Evolutionary conservation across 441 rosid species (phyloP), one percentile per base, ranked within the genome.

Genomic region (Macaranga tanarius): DNA sequence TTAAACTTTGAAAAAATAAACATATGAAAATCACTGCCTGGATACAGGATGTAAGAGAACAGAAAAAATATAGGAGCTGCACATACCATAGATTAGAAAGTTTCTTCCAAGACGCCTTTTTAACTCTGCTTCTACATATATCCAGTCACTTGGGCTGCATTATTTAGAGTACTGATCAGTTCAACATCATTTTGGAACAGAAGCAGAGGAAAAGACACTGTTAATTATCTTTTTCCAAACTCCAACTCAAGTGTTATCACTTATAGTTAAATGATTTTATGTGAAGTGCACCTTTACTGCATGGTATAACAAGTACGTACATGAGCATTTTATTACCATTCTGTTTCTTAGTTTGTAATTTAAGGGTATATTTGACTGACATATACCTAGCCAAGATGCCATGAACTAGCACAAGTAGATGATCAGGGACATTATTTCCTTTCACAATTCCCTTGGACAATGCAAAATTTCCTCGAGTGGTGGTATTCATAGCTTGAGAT

Each of bases 71-170:
- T 20, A 20, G 38, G 66, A 59, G 20, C 58, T n/a, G 38, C 65
- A 64, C 75, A 71, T 85, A 93, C 98, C 91, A 79, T 92, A 82
- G n/a, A 94, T 84, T 74, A 92, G 75, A 80, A 92, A 92, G 76
- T 87, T 89, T 77, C 85, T 83, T 64, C 98, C 97, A 74, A 94
- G 90, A 52, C 93, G 92, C 79, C 79, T 82, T 87, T 90, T 92
- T 76, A 94, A 84, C 86, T 94, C 98, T 70, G 92, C 91, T 80
- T 94, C 92, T 22, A 88, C 90, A 42, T 92, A 94, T 67, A 84
- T 89, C 98, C 98, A 94, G 78, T 94, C 97, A 73, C 90, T 87
- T 44, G 95, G 95, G 84, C 98, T 93, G 86, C 88, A 90, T 62
- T 56, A 75, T 65, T 71, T 71, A 61, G 67, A 76, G 64, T 69